Evolutionary conservation across 1,139 yeast genomes (phyloP).

Genomic region (Magnusiomyces suaveolens): DNA sequence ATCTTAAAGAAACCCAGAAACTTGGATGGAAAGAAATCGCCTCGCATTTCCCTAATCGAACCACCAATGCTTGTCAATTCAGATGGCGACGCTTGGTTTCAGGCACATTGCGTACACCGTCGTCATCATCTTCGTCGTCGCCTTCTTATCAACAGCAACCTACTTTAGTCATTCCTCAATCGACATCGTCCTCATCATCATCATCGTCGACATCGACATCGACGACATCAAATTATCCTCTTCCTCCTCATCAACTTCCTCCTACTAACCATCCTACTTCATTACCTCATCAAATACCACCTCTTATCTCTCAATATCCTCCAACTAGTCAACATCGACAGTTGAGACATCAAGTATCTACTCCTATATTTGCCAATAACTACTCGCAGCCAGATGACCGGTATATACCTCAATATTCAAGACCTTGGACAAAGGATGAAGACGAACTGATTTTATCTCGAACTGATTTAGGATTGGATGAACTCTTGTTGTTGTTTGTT

Average conservation of each 20-base stretch:
- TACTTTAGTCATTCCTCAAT: constrained; percentile 2
- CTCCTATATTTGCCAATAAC: neutral
- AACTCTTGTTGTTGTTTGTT: constrained; percentile 62
- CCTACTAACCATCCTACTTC: neutral
- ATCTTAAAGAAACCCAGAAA: constrained; percentile 60
- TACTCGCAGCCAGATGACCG: constrained; percentile 1
- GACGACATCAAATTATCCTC: neutral
- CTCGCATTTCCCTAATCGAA: constrained; percentile 55
- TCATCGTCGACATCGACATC: neutral
- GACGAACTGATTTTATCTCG: constrained; percentile 57
- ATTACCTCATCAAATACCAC: constrained; percentile 4
- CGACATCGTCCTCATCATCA: neutral
- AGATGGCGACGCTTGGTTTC: constrained; percentile 62
- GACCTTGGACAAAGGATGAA: constrained; percentile 50
- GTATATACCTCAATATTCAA: constrained; percentile 1
- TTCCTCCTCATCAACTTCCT: neutral
- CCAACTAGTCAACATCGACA: constrained; percentile 4
- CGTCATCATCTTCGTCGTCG: constrained; percentile 7
- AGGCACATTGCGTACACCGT: constrained; percentile 32
- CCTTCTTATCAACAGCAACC: constrained; percentile 6
- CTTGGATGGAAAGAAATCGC: constrained; percentile 80
- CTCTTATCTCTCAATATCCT: constrained; percentile 6
- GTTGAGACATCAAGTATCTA: neutral
- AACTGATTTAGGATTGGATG: constrained; percentile 59
- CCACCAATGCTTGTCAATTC: constrained; percentile 78